phyloP scores from a whole-genome alignment of 345 rosid species.

The Rubroshorea leprosula region DNA sequence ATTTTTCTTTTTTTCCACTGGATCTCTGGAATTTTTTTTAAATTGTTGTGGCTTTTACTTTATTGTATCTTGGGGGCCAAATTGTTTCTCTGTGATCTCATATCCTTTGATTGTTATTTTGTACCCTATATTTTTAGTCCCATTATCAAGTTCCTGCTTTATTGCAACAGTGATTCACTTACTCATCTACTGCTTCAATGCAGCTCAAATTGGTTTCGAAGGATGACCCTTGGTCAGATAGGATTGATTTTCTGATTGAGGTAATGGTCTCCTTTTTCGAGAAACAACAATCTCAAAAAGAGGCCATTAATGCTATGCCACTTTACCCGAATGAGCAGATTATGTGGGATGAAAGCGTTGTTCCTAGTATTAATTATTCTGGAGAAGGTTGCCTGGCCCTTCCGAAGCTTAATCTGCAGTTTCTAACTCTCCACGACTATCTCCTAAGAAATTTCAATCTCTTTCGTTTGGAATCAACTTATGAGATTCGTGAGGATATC shows the following conservation, averaged over 20 bases:
- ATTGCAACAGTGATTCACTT: background rate
- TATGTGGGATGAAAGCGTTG: constrained; percentile 99
- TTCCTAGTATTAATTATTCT: constrained; percentile 96
- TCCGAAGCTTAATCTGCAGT: constrained; percentile 95
- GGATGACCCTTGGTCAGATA: constrained; percentile 84
- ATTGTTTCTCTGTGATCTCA: background rate
- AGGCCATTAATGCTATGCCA: constrained; percentile 97
- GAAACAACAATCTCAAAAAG: constrained; percentile 93
- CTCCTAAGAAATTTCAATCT: constrained; percentile 94
- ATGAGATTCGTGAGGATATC: constrained; percentile 99
- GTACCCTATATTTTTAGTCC: background rate
- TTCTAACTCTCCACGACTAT: constrained; percentile 93
- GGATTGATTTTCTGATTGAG: constrained; percentile 82
- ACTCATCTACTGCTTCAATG: background rate
- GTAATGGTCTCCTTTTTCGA: constrained; percentile 90
- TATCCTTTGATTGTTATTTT: background rate
- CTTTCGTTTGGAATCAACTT: constrained; percentile 95
- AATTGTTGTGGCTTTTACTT: background rate
- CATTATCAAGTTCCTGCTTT: background rate
- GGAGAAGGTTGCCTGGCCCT: constrained; percentile 99
- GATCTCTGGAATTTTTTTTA: background rate
- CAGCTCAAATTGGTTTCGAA: constrained; percentile 87
- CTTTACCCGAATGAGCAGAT: constrained; percentile 98
- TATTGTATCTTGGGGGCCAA: background rate
- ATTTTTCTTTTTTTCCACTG: background rate